Evolutionary conservation across 2,329 filamentous ascomycete genomes (phyloP), one percentile per base, ranked within the genome.

Genomic region (Ophiostoma pallidulum): DNA sequence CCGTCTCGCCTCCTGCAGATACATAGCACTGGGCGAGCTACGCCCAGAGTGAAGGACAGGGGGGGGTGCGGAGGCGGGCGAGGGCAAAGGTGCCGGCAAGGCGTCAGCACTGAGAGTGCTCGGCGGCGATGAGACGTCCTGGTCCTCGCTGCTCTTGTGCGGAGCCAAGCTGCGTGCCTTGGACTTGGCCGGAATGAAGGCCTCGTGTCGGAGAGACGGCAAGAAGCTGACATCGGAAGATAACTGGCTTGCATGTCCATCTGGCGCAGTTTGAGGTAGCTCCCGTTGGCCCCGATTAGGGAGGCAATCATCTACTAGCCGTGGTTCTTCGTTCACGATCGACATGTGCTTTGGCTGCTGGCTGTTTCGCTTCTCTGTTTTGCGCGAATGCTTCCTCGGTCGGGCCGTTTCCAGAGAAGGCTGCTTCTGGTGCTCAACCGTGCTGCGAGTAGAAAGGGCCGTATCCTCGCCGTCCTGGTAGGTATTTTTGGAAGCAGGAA

Each of bases 201-300:
- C 58, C 35, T 68, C 67, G 33, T 69, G 65, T 35, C 63, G 66
- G 4, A 64, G 57, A n/a, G 63, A 56, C 1, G 67, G 65, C 18
- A 64, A 57, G 49, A 63, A 67, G 45, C 55, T 64, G 13, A 62
- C 54, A 8, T 59, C 57, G 31, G 57, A 41, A 7, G 48, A 46
- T 4, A 37, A 33, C 13, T 29, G 24, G n/a, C 48, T n/a, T 18
- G 44, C 19, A 12, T 42, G 26, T 33, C 28, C 43, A 6, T 35
- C 39, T 5, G 9, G 8, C 28, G 13, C 24, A 12, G 24, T 19
- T 8, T 28, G 36, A 8, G 43, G 37, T 8, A 16, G 9, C 14
- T 20, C 26, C 12, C 26, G 31, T 14, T 31, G 24, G 24, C 5
- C 5, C 10, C 10, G 24, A 5, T 20, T 13, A 14, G 36, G 18